Base-by-base conservation (phyloP, 805 yeast genomes). In the Wickerhamomyces mucosus region DNA sequence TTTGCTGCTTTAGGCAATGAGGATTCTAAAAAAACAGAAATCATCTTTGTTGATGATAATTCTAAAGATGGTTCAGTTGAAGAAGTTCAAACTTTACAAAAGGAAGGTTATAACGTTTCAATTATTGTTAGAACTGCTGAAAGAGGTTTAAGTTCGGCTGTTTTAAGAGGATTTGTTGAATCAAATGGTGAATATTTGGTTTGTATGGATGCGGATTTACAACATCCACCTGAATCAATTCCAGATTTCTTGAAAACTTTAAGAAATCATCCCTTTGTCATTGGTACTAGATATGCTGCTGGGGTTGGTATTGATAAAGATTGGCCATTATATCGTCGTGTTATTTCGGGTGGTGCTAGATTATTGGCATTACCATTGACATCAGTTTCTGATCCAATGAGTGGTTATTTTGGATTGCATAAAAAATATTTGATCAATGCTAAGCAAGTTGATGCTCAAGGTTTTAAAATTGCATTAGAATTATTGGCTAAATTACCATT, bases 141-240 rank as follows among this genome's bases (percentile, higher is more conserved):
- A 44, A 59, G 72, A 43, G 73, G 73, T 15, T 48, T 67, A 19
- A 62, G 69, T 15, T 63, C 70, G 27, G 73, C 73, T 19, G 73
- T 67, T 9, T 41, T 67, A 41, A 58, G 57, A 41, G 73, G 73
- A 12, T 67, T 67, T 46, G 42, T 52, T 27, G 71, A 63, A 31
- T 62, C 69, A 18, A 49, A 61, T 33, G 73, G 73, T 42, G 60
- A 63, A 29, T 63, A 65, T 39, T 40, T 67, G 34, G 54, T 67
- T 25, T 67, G 73, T 43, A 67, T 67, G 72, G 73, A 67, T 46
- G 73, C 73, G 16, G 73, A 67, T 47, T 53, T 67, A 33, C 70
- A 67, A 48, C 72, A 67, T 43, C 73, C 72, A 27, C 73, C 73
- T 20, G 73, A 67, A 45, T 53, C 59, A 34, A 71, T 65, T 8